A percentile compares a stretch with the other conserved stretches of the same genome.
These are phyloP conservation scores for Penicillium sp. DNA, from an alignment of 2,329 filamentous ascomycete species.

Conservation along the genomic window DNA sequence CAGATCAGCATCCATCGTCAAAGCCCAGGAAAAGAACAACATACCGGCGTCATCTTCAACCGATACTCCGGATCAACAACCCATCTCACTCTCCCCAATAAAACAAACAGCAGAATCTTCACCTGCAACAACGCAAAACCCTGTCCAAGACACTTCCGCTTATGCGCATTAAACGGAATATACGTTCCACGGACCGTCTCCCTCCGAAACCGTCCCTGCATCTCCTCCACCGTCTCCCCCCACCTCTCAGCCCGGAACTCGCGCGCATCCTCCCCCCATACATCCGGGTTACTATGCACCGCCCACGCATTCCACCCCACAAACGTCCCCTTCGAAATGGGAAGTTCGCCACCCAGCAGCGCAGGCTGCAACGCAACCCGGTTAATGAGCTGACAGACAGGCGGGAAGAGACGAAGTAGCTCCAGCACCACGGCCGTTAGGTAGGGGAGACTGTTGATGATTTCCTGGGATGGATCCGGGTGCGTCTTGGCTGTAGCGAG, in stretches of 20 bases:
- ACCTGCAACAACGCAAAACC: constrained; percentile 29
- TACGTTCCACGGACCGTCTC: constrained; percentile 26
- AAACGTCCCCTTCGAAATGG: constrained; percentile 37
- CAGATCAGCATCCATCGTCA: constrained; percentile 4
- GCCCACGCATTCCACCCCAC: constrained; percentile 43
- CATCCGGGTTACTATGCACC: constrained; percentile 35
- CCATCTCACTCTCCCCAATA: constrained; percentile 19
- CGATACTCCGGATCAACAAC: constrained; percentile 20
- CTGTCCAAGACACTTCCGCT: constrained; percentile 28
- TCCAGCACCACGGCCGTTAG: constrained; percentile 48
- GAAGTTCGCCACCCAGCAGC: constrained; percentile 25
- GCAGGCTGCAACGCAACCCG: constrained; percentile 33
- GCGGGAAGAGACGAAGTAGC: constrained; percentile 48
- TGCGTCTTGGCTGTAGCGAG: neutral
- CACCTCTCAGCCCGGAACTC: constrained; percentile 38
- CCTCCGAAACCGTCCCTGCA: constrained; percentile 23
- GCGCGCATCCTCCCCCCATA: constrained; percentile 31
- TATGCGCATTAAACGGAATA: constrained; percentile 31
- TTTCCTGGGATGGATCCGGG: constrained; percentile 19
- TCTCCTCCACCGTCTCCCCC: constrained; percentile 32
- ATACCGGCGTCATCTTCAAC: constrained; percentile 26
- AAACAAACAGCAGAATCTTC: constrained; percentile 24
- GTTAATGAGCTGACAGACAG: constrained; percentile 51
- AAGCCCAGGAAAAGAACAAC: neutral
- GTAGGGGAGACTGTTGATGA: constrained; percentile 38